phyloP scores from a whole-genome alignment of 805 yeast genomes.

The Huiozyma sinensis region DNA sequence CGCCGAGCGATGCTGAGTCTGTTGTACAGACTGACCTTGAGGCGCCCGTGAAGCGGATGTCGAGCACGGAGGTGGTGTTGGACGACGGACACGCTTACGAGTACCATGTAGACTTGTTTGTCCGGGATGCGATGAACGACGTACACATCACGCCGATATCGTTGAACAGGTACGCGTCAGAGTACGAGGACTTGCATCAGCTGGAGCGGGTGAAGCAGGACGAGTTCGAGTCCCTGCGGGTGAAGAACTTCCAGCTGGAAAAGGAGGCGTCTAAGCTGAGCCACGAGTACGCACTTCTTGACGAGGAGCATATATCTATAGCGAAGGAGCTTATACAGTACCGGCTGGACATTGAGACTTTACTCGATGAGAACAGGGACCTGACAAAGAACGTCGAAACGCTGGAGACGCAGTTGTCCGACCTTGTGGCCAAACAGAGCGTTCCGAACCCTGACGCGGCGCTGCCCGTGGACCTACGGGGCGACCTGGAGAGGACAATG shows the following conservation, averaged over 20 bases:
- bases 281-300: slow-evolving; percentile 53
- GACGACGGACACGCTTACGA: slow-evolving; percentile 15
- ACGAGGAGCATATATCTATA: slow-evolving; percentile 73
- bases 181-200: slow-evolving; percentile 62
- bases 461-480: slow-evolving; percentile 33
- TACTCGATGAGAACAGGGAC: slow-evolving; percentile 64
- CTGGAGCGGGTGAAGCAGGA: slow-evolving; percentile 54
- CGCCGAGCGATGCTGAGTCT: slow-evolving; percentile 13
- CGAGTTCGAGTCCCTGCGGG: slow-evolving; percentile 51
- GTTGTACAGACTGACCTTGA: slow-evolving; percentile 2
- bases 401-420: slow-evolving; percentile 32
- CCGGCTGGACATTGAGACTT: slow-evolving; percentile 61
- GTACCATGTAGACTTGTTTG: slow-evolving; percentile 64
- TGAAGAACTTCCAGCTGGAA: slow-evolving; percentile 61
- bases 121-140: slow-evolving; percentile 58
- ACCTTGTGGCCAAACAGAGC: slow-evolving; percentile 21
- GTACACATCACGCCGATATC: slow-evolving; percentile 65
- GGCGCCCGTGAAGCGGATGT: slow-evolving; percentile 2
- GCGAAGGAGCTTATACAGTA: slow-evolving; percentile 82
- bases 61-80: neutral
- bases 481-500: slow-evolving; percentile 49
- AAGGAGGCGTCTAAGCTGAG: slow-evolving; percentile 67
- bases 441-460: slow-evolving; percentile 28
- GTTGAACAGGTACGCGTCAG: slow-evolving; percentile 58
- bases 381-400: slow-evolving; percentile 39